A percentile compares a stretch with the other conserved stretches of the same genome.
phyloP scores from a whole-genome alignment of 1,284 basidiomycete genomes.

The Apiotrichum porosum region DNA sequence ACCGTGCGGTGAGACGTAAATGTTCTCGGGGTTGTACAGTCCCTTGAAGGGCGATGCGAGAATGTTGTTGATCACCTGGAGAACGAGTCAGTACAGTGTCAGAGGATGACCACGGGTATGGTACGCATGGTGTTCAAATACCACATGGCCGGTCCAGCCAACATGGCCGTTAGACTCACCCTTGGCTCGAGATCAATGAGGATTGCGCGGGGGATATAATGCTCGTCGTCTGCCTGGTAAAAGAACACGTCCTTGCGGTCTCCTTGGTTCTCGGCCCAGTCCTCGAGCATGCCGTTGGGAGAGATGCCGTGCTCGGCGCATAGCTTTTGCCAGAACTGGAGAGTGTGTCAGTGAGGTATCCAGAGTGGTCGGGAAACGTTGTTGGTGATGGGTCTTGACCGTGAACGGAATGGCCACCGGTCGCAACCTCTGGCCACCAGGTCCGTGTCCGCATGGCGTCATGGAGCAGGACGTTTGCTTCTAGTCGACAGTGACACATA shows the following conservation, averaged over 20 bases:
- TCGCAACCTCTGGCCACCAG: too few species aligned
- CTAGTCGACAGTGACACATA: too few species aligned
- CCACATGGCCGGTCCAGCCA: too few species aligned
- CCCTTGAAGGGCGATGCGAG: slow-evolving; percentile 84
- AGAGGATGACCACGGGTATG: background rate
- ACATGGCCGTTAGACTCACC: too few species aligned
- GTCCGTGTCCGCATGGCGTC: too few species aligned
- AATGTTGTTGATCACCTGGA: slow-evolving; percentile 95
- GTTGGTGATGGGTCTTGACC: background rate
- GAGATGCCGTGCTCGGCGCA: slow-evolving; percentile 95
- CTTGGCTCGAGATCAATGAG: slow-evolving; percentile 96
- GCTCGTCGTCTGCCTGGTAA: slow-evolving; percentile 99
- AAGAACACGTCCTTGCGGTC: slow-evolving; percentile 99
- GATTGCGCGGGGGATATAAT: slow-evolving; percentile 96
- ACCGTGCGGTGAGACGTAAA: slow-evolving; percentile 90
- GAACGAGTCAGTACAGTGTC: too few species aligned
- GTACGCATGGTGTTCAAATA: background rate
- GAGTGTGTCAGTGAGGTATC: background rate
- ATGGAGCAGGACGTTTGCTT: too few species aligned
- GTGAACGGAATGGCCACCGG: background rate
- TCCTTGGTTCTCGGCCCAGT: slow-evolving; percentile 80
- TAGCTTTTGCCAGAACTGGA: slow-evolving; percentile 84
- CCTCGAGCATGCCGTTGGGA: slow-evolving; percentile 85
- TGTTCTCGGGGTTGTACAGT: slow-evolving; percentile 97
- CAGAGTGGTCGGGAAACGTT: background rate